phyloP scores from a whole-genome alignment of 345 rosid species.

The Microthlaspi erraticum region DNA sequence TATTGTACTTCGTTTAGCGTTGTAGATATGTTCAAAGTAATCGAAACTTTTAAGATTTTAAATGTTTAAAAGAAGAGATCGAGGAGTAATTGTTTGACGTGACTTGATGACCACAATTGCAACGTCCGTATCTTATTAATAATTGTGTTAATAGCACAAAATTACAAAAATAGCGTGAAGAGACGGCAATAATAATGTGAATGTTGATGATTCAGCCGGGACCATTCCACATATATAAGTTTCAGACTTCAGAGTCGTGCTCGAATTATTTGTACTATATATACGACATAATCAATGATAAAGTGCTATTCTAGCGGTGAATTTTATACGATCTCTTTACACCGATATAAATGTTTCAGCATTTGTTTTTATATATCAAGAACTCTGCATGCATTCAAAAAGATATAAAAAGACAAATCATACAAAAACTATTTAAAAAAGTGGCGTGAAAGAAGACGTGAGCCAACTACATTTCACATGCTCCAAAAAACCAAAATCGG shows the following conservation, averaged over 20 bases:
- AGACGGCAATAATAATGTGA: conserved; percentile 45
- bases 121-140: conserved; percentile 27
- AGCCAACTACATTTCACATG: conserved; percentile 45
- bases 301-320: conserved; percentile 29
- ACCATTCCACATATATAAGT: conserved; percentile 37
- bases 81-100: conserved; percentile 24
- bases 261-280: conserved; percentile 22
- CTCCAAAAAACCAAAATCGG: neutral
- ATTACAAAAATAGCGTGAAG: conserved; percentile 41
- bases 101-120: conserved; percentile 32
- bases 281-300: conserved; percentile 33
- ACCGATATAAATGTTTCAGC: conserved; percentile 26
- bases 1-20: neutral
- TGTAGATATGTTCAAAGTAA: too few relatives aligned
- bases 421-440: neutral
- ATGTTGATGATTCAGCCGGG: conserved; percentile 35
- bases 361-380: conserved; percentile 5
- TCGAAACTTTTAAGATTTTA: neutral
- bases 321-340: conserved; percentile 23
- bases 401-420: conserved; percentile 1
- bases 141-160: conserved; percentile 29
- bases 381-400: conserved; percentile 25
- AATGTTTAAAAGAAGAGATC: neutral
- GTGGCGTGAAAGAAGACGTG: conserved; percentile 35
- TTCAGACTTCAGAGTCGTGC: conserved; percentile 18